These are phyloP conservation scores for Lipomyces yamanashiensis DNA, from an alignment of 805 yeast species.

Conservation along the genomic window DNA sequence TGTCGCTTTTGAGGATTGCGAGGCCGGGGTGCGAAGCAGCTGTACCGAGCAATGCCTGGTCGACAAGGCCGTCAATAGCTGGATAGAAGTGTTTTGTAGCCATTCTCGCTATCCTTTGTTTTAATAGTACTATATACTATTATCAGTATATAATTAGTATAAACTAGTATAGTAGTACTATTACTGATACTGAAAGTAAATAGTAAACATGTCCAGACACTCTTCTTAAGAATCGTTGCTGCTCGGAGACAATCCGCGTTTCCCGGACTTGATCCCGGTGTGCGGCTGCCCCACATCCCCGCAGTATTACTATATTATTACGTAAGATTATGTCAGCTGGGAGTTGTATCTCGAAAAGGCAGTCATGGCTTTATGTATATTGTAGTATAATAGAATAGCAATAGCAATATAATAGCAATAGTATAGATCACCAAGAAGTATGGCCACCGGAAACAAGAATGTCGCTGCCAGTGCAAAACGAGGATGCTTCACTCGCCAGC, in stretches of 20 bases:
- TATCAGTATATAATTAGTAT: too few relatives aligned
- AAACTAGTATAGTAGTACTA: too few relatives aligned
- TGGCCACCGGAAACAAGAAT: constrained; percentile 71
- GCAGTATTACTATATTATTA: background rate
- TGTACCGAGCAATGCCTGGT: constrained; percentile 49
- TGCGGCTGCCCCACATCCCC: background rate
- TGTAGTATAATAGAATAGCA: too few relatives aligned
- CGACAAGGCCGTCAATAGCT: constrained; percentile 46
- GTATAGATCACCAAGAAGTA: constrained; percentile 23
- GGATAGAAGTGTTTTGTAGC: constrained; percentile 53
- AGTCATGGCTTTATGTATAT: too few relatives aligned
- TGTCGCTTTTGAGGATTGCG: constrained; percentile 58
- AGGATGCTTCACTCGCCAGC: constrained; percentile 70
- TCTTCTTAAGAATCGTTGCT: background rate
- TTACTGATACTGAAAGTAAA: background rate
- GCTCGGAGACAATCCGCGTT: constrained; percentile 4
- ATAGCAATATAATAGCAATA: too few relatives aligned
- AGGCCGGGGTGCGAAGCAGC: constrained; percentile 50
- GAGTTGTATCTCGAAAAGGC: too few relatives aligned
- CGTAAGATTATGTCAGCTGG: too few relatives aligned
- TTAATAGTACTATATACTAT: background rate
- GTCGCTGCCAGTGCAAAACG: constrained; percentile 69
- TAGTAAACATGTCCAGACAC: background rate
- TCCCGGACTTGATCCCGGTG: constrained; percentile 9
- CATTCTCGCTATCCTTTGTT: constrained; percentile 34